Percentiles rank a stretch among this genome's conserved stretches.
phyloP scores from a whole-genome alignment of 768 basidiomycete genomes.

The Vararia minispora region DNA sequence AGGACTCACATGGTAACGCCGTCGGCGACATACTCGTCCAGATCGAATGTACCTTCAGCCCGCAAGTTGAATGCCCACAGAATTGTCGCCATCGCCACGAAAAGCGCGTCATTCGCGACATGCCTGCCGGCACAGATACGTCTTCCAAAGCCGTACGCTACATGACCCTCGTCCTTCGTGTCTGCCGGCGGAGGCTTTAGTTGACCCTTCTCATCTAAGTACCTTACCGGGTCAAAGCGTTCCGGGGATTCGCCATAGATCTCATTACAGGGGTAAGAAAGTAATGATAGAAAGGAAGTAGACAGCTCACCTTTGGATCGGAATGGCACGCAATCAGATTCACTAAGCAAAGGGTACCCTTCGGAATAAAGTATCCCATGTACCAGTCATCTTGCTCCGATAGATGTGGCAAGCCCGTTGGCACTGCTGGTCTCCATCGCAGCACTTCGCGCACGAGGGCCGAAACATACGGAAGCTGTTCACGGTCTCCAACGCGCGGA shows the following conservation, averaged over 20 bases:
- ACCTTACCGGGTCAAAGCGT: slow-evolving; percentile 6
- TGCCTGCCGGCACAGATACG: slow-evolving; percentile 7
- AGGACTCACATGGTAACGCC: too few species aligned
- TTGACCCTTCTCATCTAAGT: slow-evolving; percentile 1
- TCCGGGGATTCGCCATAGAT: slow-evolving; percentile 1
- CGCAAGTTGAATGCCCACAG: slow-evolving; percentile 3
- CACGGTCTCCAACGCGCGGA: slow-evolving; percentile 6
- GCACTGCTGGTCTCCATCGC: neutral
- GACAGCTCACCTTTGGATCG: too few species aligned
- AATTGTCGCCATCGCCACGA: slow-evolving; percentile 7
- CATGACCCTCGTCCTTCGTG: slow-evolving; percentile 6
- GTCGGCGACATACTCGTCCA: too few species aligned
- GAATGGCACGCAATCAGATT: slow-evolving; percentile 7
- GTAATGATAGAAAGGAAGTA: too few species aligned
- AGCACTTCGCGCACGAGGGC: slow-evolving; percentile 2
- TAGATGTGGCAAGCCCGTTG: neutral
- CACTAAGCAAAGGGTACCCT: slow-evolving; percentile 1
- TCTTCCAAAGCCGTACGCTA: slow-evolving; percentile 9
- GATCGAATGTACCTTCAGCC: too few species aligned
- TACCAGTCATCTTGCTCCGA: slow-evolving; percentile 7
- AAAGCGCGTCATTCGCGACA: slow-evolving; percentile 7
- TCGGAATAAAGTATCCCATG: slow-evolving; percentile 8
- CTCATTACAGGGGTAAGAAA: too few species aligned
- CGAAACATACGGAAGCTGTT: slow-evolving; percentile 8
- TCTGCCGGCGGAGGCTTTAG: slow-evolving; percentile 1